phyloP scores from a whole-genome alignment of 306 rosid species.

The Senna siamea region DNA sequence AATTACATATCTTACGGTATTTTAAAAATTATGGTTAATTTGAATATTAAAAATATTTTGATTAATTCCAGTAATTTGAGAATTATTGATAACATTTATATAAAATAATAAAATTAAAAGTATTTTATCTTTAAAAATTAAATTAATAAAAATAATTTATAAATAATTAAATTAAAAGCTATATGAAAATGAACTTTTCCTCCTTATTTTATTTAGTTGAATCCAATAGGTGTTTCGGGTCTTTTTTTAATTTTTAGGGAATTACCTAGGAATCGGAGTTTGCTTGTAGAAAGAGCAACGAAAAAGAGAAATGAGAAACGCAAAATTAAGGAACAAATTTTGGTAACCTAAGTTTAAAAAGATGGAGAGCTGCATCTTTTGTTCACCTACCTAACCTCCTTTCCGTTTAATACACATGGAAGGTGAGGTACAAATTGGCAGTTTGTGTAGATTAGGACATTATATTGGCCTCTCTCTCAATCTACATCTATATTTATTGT shows the following conservation, averaged over 20 bases:
- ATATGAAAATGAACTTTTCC: too few relatives aligned
- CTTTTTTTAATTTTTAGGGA: neutral
- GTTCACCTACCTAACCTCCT: constrained; percentile 19
- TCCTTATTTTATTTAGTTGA: too few relatives aligned
- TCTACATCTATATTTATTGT: neutral
- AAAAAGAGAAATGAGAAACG: constrained; percentile 19
- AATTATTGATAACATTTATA: too few relatives aligned
- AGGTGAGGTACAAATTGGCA: neutral
- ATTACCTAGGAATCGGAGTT: constrained; percentile 46
- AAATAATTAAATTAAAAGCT: too few relatives aligned
- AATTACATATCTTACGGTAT: too few relatives aligned
- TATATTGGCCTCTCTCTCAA: neutral
- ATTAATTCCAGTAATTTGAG: too few relatives aligned
- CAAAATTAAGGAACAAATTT: constrained; percentile 22
- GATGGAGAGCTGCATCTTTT: constrained; percentile 22
- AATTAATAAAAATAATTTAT: too few relatives aligned
- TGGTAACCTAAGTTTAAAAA: constrained; percentile 25
- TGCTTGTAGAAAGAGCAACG: constrained; percentile 48
- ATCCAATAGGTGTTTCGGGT: constrained; percentile 9
- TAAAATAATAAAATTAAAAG: too few relatives aligned
- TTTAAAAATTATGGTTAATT: too few relatives aligned
- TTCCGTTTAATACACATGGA: neutral
- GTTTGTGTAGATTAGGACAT: neutral
- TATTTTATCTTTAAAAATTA: too few relatives aligned
- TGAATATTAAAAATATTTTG: too few relatives aligned